These are phyloP conservation scores for Aspergillus homomorphus DNA, from an alignment of 495 filamentous ascomycete genomes.

Conservation along the genomic window DNA sequence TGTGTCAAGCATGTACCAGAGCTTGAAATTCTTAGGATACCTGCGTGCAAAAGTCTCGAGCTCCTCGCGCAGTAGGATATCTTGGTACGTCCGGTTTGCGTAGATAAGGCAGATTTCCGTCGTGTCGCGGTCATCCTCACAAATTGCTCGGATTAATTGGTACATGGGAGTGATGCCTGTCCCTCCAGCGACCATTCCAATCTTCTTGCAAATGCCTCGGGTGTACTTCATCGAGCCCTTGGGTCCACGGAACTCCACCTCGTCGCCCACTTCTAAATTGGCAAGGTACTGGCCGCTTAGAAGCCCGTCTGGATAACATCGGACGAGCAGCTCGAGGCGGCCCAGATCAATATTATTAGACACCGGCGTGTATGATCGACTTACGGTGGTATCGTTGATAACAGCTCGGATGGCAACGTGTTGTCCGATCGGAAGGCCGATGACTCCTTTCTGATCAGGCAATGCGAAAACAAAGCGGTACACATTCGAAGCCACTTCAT, in stretches of 20 bases:
- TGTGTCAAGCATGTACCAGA: slow-evolving; percentile 42
- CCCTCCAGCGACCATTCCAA: slow-evolving; percentile 53
- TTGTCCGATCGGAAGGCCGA: slow-evolving; percentile 53
- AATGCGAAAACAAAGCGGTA: slow-evolving; percentile 49
- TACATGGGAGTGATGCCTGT: slow-evolving; percentile 58
- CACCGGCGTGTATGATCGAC: slow-evolving; percentile 50
- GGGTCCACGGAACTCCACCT: slow-evolving; percentile 46
- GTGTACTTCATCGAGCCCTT: slow-evolving; percentile 48
- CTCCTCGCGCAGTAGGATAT: slow-evolving; percentile 41
- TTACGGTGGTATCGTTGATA: slow-evolving; percentile 41
- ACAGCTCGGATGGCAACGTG: slow-evolving; percentile 49
- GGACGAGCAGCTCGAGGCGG: slow-evolving; percentile 45
- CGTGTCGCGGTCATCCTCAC: slow-evolving; percentile 43
- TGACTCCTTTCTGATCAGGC: slow-evolving; percentile 33
- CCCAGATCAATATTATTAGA: slow-evolving; percentile 52
- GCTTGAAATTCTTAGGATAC: slow-evolving; percentile 37
- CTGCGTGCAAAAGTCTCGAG: slow-evolving; percentile 43
- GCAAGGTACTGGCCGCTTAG: slow-evolving; percentile 47
- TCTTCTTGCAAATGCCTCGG: slow-evolving; percentile 26
- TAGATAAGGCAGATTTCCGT: slow-evolving; percentile 48
- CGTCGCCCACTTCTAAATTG: slow-evolving; percentile 37
- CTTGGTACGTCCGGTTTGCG: slow-evolving; percentile 37
- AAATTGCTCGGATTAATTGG: slow-evolving; percentile 51
- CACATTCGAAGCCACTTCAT: slow-evolving; percentile 42
- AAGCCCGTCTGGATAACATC: slow-evolving; percentile 47